A percentile compares a stretch with the other conserved stretches of the same genome.
phyloP scores from a whole-genome alignment of 2,329 filamentous ascomycete genomes.

The Phaeoacremonium minimum region DNA sequence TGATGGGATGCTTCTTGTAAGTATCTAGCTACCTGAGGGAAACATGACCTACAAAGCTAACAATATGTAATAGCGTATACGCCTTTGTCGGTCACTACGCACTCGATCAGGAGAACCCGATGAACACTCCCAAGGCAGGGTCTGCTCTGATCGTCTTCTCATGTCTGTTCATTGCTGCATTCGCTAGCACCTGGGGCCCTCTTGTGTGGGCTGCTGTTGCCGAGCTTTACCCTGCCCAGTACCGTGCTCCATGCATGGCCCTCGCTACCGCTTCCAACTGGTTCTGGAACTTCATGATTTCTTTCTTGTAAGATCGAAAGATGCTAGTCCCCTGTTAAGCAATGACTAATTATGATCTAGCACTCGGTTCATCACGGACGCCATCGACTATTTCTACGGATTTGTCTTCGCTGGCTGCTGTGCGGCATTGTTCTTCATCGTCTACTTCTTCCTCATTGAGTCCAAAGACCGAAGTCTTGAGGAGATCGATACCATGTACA shows the following conservation, averaged over 20 bases:
- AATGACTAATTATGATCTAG: background rate
- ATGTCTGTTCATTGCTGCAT: slow-evolving; percentile 70
- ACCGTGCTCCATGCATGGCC: slow-evolving; percentile 49
- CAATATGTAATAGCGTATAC: too few relatives aligned
- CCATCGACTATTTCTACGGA: slow-evolving; percentile 66
- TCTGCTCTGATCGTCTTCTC: slow-evolving; percentile 68
- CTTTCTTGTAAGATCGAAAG: slow-evolving; percentile 39
- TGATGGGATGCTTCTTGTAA: slow-evolving; percentile 60
- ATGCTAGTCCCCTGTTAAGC: too few relatives aligned
- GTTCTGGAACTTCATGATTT: slow-evolving; percentile 61
- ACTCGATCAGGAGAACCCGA: slow-evolving; percentile 31
- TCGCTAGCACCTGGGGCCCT: slow-evolving; percentile 65
- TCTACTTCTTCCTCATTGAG: slow-evolving; percentile 75
- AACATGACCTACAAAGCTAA: too few relatives aligned
- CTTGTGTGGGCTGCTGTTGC: slow-evolving; percentile 64
- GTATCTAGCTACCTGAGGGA: too few relatives aligned
- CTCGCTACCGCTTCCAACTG: slow-evolving; percentile 56
- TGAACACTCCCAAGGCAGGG: slow-evolving; percentile 38
- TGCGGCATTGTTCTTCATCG: slow-evolving; percentile 56
- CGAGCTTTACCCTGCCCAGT: slow-evolving; percentile 60
- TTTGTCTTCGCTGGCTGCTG: slow-evolving; percentile 69
- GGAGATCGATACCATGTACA: slow-evolving; percentile 76
- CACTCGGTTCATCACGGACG: slow-evolving; percentile 57
- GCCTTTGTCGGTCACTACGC: slow-evolving; percentile 45
- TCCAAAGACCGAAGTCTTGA: slow-evolving; percentile 68